Base-by-base conservation (phyloP, 2,329 filamentous ascomycete species). In the Corynespora cassiicola region DNA sequence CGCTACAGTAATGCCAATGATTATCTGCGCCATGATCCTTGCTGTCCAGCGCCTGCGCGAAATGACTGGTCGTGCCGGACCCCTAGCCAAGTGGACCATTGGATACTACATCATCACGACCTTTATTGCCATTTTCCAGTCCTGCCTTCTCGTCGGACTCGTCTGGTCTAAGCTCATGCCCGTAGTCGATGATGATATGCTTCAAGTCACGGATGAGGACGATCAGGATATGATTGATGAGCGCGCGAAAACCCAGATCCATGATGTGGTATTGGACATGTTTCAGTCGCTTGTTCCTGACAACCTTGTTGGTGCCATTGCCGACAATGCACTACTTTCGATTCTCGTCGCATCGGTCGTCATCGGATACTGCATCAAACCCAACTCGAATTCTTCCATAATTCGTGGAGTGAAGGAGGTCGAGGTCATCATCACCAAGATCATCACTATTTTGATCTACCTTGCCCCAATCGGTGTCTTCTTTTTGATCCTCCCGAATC, bases 391-490 rank as follows among this genome's bases (percentile, higher is more conserved):
- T n/a, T n/a, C n/a, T n/a, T 61, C 67, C 4, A 62, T 80, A 12
- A 52, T 78, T 21, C 65, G 67, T 15, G 72, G 71, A 0, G 59
- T 74, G 3, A 65, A 68, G 18, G 77, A 80, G 52, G 61, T 80
- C 22, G 76, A 80, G 45, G 58, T 58, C 11, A 71, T 80, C 37
- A 69, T 78, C 41, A 71, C 69, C 38, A 64, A 61, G 20, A 58
- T 77, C 47, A 76, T 78, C 45, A 72, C 65, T 1, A 73, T 71
- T 30, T 62, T 79, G 20, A 79, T 79, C 59, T 64, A 75, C 39
- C 42, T 73, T 5, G 76, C 76, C 0, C 76, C 77, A 1, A 64
- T 77, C 19, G 76, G 76, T 49, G 75, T 80, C 36, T 80, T 80
- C 60, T 78, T 75, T 60, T 61, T 79, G 23, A 78, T 80, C 46